These are phyloP conservation scores for Cladobotryum mycophilum DNA, from an alignment of 2,329 filamentous ascomycete species.

Conservation along the genomic window DNA sequence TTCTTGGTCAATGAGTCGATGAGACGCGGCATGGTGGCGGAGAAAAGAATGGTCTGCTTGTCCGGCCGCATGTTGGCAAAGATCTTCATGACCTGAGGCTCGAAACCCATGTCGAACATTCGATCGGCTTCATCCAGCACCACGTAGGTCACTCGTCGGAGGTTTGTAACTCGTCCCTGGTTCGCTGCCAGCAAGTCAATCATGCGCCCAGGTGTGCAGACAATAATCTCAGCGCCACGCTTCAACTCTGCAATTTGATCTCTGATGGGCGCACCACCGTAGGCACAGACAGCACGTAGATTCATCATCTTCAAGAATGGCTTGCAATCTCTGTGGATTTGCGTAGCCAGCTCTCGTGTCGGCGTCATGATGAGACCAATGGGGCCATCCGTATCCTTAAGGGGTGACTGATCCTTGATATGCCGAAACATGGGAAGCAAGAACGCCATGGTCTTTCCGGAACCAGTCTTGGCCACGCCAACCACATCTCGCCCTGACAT, in stretches of 20 bases:
- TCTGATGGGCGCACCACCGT: constrained; percentile 91
- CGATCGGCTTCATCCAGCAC: constrained; percentile 96
- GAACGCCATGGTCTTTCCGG: constrained; percentile 95
- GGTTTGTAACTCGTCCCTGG: constrained; percentile 86
- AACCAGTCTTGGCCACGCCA: constrained; percentile 94
- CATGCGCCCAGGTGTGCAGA: constrained; percentile 90
- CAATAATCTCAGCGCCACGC: constrained; percentile 87
- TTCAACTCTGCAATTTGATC: constrained; percentile 97
- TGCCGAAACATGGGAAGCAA: constrained; percentile 95
- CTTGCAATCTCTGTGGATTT: constrained; percentile 92
- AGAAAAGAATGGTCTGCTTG: constrained; percentile 90
- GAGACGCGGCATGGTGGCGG: constrained; percentile 89
- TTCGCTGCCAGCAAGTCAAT: constrained; percentile 94
- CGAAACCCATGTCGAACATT: constrained; percentile 99
- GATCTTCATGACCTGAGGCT: constrained; percentile 96
- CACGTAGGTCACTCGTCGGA: constrained; percentile 83
- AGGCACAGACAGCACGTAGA: constrained; percentile 83
- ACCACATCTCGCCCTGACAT: constrained; percentile 96
- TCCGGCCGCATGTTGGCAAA: constrained; percentile 87
- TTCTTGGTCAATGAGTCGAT: constrained; percentile 90
- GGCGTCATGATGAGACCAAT: constrained; percentile 88
- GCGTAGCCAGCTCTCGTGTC: constrained; percentile 85
- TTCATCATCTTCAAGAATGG: constrained; percentile 85
- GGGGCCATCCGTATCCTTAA: constrained; percentile 80
- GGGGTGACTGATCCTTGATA: constrained; percentile 83